A percentile compares a stretch with the other conserved stretches of the same genome.
These are phyloP conservation scores for Raphanus sativus DNA, from an alignment of 345 rosid genomes.

Conservation along the genomic window DNA sequence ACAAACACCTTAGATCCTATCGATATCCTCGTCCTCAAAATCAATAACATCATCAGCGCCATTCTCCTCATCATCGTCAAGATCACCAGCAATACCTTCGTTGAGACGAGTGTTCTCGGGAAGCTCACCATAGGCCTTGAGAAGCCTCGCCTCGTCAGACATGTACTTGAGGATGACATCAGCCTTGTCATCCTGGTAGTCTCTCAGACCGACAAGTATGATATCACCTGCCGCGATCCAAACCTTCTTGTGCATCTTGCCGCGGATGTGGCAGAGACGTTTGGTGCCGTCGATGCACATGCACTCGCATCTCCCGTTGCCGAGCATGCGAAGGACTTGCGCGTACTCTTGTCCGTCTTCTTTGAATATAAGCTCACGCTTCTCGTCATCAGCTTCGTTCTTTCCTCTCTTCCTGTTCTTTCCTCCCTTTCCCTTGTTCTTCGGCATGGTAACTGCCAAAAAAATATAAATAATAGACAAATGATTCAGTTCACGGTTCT, in stretches of 20 bases:
- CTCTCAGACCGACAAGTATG: constrained; percentile 71
- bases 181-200: constrained; percentile 82
- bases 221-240: constrained; percentile 89
- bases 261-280: constrained; percentile 74
- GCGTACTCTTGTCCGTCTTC: constrained; percentile 82
- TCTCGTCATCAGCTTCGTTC: constrained; percentile 77
- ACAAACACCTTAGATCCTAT: constrained; percentile 51
- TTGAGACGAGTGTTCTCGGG: constrained; percentile 69
- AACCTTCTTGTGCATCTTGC: constrained; percentile 87
- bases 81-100: constrained; percentile 65
- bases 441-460: constrained; percentile 52
- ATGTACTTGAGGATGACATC: constrained; percentile 80
- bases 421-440: constrained; percentile 89
- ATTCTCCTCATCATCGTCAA: constrained; percentile 59
- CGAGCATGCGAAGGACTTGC: constrained; percentile 73
- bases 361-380: constrained; percentile 72
- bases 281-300: constrained; percentile 66
- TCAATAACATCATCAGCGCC: constrained; percentile 62
- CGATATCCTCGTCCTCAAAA: constrained; percentile 80
- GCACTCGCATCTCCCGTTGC: constrained; percentile 71
- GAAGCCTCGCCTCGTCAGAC: constrained; percentile 70
- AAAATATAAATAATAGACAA: not conserved
- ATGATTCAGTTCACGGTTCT: not conserved
- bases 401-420: constrained; percentile 89
- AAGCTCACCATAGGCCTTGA: constrained; percentile 76